Evolutionary conservation across 208 protist genomes (phyloP).

Genomic region (Acanthamoeba royreba): DNA sequence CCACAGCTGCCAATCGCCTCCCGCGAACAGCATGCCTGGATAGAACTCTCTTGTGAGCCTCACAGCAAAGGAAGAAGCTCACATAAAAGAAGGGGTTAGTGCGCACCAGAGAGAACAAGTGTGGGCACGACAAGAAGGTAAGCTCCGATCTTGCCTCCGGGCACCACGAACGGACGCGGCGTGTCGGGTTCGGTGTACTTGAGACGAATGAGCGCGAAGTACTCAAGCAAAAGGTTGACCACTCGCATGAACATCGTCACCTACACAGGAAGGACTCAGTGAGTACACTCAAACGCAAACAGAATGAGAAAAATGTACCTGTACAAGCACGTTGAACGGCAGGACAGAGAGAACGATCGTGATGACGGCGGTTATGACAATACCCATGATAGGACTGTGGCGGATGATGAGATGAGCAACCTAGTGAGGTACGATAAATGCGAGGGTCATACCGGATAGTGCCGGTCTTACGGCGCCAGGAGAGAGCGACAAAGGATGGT

Average conservation of each 20-base stretch:
- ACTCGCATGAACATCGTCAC: slow-evolving; percentile 21
- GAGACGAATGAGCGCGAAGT: background rate
- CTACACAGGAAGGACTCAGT: background rate
- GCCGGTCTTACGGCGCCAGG: background rate
- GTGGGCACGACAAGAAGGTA: background rate
- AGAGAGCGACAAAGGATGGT: background rate
- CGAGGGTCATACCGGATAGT: background rate
- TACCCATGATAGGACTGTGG: background rate
- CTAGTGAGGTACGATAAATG: background rate
- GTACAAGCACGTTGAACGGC: background rate
- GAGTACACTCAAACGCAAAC: background rate
- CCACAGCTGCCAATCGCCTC: background rate
- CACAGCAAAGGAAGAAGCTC: background rate
- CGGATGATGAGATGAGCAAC: background rate
- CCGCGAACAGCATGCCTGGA: background rate
- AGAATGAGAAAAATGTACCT: background rate
- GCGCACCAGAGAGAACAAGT: background rate
- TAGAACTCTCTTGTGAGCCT: background rate
- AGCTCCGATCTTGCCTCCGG: background rate
- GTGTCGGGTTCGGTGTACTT: background rate
- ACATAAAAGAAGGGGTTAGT: background rate
- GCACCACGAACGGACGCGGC: background rate
- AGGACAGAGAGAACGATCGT: background rate
- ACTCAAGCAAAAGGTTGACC: background rate
- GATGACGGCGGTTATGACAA: background rate